Evolutionary conservation across 2,329 filamentous ascomycete species (phyloP).

Genomic region (Neonectria punicea): DNA sequence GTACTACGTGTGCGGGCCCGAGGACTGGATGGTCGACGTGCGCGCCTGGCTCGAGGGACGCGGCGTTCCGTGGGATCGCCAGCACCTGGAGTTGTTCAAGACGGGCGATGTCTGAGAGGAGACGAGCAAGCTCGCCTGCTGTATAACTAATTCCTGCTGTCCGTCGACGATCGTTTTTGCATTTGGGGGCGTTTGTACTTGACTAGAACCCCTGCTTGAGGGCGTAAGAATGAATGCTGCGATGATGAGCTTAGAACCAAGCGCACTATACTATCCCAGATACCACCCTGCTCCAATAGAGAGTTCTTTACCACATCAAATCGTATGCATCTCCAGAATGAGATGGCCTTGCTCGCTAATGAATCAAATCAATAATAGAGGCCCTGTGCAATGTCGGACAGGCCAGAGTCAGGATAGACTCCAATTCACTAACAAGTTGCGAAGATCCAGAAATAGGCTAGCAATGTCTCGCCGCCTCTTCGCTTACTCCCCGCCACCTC

Average conservation of each 20-base stretch:
- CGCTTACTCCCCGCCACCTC: slow-evolving; percentile 1
- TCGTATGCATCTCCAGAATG: background rate
- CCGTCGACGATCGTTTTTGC: slow-evolving; percentile 15
- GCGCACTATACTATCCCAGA: slow-evolving; percentile 8
- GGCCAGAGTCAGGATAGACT: background rate
- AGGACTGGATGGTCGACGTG: slow-evolving; percentile 73
- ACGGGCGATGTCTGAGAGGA: slow-evolving; percentile 55
- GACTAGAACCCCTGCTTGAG: slow-evolving; percentile 20
- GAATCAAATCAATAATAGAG: background rate
- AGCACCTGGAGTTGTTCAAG: slow-evolving; percentile 76
- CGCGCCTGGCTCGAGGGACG: slow-evolving; percentile 61
- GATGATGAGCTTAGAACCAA: slow-evolving; percentile 15
- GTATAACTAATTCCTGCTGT: background rate
- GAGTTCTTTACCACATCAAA: background rate
- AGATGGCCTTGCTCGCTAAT: background rate
- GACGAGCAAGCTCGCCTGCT: background rate
- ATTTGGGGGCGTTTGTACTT: slow-evolving; percentile 35
- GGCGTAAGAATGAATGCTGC: slow-evolving; percentile 5
- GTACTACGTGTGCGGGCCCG: slow-evolving; percentile 80
- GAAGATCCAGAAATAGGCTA: background rate
- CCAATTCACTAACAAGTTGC: background rate
- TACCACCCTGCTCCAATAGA: slow-evolving; percentile 18
- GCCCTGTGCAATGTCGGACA: background rate
- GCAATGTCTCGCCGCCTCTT: slow-evolving; percentile 1
- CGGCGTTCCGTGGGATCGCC: slow-evolving; percentile 67